phyloP scores from a whole-genome alignment of 176 grass and related monocot genomes.

The Alloteropsis semialata region DNA sequence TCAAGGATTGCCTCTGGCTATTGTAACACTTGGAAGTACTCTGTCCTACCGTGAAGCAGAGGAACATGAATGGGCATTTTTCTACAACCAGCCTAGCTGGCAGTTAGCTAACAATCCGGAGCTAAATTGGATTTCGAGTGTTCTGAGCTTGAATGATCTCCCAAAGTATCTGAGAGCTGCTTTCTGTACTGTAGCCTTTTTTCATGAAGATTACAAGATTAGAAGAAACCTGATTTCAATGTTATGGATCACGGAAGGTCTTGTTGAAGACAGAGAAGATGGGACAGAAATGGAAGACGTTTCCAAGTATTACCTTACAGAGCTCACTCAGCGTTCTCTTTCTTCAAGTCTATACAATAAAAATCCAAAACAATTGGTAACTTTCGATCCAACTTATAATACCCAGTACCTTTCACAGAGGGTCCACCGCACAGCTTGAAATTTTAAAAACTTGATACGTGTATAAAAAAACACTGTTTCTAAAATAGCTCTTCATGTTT shows the following conservation, averaged over 20 bases:
- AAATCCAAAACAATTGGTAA: too few relatives aligned
- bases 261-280: slow-evolving; percentile 38
- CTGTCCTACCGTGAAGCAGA: too few relatives aligned
- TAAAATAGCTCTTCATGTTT: too few relatives aligned
- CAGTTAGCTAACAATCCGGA: slow-evolving; percentile 34
- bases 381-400: too few relatives aligned
- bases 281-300: slow-evolving; percentile 38
- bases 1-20: too few relatives aligned
- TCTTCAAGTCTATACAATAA: too few relatives aligned
- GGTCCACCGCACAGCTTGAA: too few relatives aligned
- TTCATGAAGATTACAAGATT: slow-evolving; percentile 33
- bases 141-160: slow-evolving; percentile 38
- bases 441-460: too few relatives aligned
- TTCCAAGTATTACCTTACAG: not conserved
- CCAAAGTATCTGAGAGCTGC: slow-evolving; percentile 40
- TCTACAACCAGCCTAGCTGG: slow-evolving; percentile 39
- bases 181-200: slow-evolving; percentile 44
- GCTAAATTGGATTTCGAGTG: slow-evolving; percentile 15
- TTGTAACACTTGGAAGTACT: too few relatives aligned
- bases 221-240: slow-evolving; percentile 19
- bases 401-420: too few relatives aligned
- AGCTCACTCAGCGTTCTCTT: too few relatives aligned
- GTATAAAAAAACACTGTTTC: too few relatives aligned
- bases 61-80: not conserved
- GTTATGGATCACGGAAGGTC: slow-evolving; percentile 38